Percentiles rank a stretch among this genome's conserved stretches.
These are phyloP conservation scores for Plectosphaerella cucumerina DNA, from an alignment of 2,329 filamentous ascomycete genomes.

Conservation along the genomic window DNA sequence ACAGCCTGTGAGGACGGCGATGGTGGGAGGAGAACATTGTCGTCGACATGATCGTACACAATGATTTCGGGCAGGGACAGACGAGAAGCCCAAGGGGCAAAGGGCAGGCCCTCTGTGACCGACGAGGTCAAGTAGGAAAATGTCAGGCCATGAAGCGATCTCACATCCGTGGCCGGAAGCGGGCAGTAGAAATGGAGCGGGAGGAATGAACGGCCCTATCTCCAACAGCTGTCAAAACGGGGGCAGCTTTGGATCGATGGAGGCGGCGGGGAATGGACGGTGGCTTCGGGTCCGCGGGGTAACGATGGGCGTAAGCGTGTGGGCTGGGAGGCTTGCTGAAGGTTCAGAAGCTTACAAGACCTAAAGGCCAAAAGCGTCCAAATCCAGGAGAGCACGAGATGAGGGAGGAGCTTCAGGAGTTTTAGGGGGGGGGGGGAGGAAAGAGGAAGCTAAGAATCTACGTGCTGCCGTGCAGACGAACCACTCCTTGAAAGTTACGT, in stretches of 20 bases:
- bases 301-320: neutral
- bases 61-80: neutral
- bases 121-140: slow-evolving; percentile 11
- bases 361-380: neutral
- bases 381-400: neutral
- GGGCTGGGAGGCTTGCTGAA: neutral
- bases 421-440: neutral
- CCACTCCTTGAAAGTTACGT: neutral
- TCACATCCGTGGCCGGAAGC: neutral
- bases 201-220: neutral
- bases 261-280: neutral
- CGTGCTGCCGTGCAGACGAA: neutral
- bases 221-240: neutral
- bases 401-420: neutral
- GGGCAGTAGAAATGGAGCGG: neutral
- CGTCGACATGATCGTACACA: slow-evolving; percentile 6
- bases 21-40: slow-evolving; percentile 3
- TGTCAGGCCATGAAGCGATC: slow-evolving; percentile 11
- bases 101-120: slow-evolving; percentile 7
- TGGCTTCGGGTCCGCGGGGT: neutral
- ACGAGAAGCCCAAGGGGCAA: neutral
- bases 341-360: neutral
- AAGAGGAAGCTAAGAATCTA: neutral
- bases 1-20: slow-evolving; percentile 6
- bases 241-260: slow-evolving; percentile 4